A percentile compares a stretch with the other conserved stretches of the same genome.
Evolutionary conservation across 176 grass and related monocot genomes (phyloP).

Genomic region (Cocos nucifera): DNA sequence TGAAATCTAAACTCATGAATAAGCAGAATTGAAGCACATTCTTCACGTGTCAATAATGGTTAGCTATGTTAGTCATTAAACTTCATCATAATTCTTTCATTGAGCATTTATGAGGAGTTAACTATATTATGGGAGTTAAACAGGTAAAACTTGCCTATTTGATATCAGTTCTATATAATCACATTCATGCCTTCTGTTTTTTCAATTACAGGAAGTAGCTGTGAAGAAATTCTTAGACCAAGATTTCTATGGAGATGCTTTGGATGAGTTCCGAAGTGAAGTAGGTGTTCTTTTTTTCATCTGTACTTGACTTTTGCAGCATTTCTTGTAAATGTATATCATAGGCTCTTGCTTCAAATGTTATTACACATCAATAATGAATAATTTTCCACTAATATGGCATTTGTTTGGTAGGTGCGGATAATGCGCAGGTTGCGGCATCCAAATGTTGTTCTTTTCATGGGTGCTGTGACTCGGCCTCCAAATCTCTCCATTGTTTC

Average conservation of each 20-base stretch:
- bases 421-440: constrained; percentile 98
- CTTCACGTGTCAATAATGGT: too few species aligned
- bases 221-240: constrained; percentile 99
- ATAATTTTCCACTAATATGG: constrained; percentile 17
- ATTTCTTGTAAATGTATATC: too few species aligned
- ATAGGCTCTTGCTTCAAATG: too few species aligned
- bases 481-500: constrained; percentile 92
- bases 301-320: too few species aligned
- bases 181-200: constrained; percentile 9
- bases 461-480: constrained; percentile 98
- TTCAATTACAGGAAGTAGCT: constrained; percentile 88
- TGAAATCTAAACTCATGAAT: too few species aligned
- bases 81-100: too few species aligned
- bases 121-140: too few species aligned
- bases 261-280: constrained; percentile 98
- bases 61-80: too few species aligned
- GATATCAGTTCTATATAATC: neutral
- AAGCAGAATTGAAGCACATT: too few species aligned
- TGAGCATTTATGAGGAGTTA: too few species aligned
- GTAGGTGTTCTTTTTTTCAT: constrained; percentile 28
- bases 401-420: constrained; percentile 52
- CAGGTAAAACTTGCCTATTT: too few species aligned
- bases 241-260: constrained; percentile 95
- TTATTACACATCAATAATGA: neutral
- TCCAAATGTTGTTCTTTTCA: constrained; percentile 98